Conservation (phyloP, 2,329 filamentous ascomycete species). For the Coniochaeta prunicola region DNA sequence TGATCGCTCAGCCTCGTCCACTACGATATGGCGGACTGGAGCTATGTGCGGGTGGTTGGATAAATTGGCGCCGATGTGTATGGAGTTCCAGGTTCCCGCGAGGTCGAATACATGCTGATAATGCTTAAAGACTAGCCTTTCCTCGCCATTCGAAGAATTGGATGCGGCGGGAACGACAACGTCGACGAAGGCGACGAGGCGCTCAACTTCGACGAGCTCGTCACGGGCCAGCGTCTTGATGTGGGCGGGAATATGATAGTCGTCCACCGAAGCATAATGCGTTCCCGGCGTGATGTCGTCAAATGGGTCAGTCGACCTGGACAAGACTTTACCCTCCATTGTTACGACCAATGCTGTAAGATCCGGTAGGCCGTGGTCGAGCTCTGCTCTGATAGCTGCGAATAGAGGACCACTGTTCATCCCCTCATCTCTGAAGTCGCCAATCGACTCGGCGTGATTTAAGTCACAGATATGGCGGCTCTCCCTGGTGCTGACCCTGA, state of each 20-base stretch:
- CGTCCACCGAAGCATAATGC: not conserved
- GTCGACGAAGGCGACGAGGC: not conserved
- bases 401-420: not conserved
- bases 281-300: not conserved
- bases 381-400: not conserved
- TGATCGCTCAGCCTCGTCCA: not conserved
- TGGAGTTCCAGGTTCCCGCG: not conserved
- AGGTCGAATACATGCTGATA: not conserved
- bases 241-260: not conserved
- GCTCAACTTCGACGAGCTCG: constrained; percentile 1
- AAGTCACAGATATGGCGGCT: not conserved
- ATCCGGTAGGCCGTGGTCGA: not conserved
- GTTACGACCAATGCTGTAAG: not conserved
- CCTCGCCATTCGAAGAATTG: not conserved
- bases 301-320: not conserved
- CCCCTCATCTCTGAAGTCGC: not conserved
- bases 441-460: too few relatives aligned
- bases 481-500: not conserved
- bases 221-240: not conserved
- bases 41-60: not conserved
- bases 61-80: not conserved
- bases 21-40: not conserved
- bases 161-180: not conserved
- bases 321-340: not conserved
- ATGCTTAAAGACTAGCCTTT: constrained; percentile 4